Evolutionary conservation across 2,329 filamentous ascomycete species (phyloP).

Genomic region (Sphaceloma murrayae): DNA sequence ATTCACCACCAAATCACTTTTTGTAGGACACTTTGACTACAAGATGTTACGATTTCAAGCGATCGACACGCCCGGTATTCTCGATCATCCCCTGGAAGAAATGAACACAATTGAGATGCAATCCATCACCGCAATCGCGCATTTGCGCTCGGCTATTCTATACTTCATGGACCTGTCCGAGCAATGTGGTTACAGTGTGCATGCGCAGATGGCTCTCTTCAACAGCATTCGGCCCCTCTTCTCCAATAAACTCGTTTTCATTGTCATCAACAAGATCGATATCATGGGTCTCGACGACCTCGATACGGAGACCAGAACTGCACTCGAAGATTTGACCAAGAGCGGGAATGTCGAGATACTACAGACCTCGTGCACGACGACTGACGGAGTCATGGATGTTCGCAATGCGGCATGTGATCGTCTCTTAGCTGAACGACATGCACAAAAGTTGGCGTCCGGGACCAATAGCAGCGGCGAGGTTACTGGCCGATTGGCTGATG

Average conservation of each 20-base stretch:
- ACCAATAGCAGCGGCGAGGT: conserved; percentile 68
- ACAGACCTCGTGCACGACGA: conserved; percentile 87
- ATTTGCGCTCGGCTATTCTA: conserved; percentile 85
- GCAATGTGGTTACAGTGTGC: conserved; percentile 89
- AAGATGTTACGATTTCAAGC: conserved; percentile 86
- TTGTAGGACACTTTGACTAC: conserved; percentile 96
- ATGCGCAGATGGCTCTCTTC: conserved; percentile 89
- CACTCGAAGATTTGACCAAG: conserved; percentile 72
- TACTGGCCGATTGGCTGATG: conserved; percentile 75
- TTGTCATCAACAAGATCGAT: conserved; percentile 98
- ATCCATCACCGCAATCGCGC: conserved; percentile 93
- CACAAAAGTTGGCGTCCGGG: conserved; percentile 86
- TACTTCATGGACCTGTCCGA: conserved; percentile 98
- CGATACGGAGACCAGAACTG: conserved; percentile 63
- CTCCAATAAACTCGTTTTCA: conserved; percentile 91
- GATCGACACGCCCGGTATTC: conserved; percentile 96
- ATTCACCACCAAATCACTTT: conserved; percentile 95
- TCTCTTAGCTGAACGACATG: conserved; percentile 82
- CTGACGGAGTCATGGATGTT: conserved; percentile 86
- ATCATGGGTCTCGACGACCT: conserved; percentile 80
- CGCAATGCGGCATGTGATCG: conserved; percentile 93
- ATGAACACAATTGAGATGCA: conserved; percentile 99
- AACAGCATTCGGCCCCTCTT: conserved; percentile 95
- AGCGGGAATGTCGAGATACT: conserved; percentile 85
- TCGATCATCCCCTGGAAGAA: conserved; percentile 94